Percentiles rank a stretch among this genome's conserved stretches.
Conservation (phyloP, 805 yeast genomes). For the Ogataea paradorogensis region DNA sequence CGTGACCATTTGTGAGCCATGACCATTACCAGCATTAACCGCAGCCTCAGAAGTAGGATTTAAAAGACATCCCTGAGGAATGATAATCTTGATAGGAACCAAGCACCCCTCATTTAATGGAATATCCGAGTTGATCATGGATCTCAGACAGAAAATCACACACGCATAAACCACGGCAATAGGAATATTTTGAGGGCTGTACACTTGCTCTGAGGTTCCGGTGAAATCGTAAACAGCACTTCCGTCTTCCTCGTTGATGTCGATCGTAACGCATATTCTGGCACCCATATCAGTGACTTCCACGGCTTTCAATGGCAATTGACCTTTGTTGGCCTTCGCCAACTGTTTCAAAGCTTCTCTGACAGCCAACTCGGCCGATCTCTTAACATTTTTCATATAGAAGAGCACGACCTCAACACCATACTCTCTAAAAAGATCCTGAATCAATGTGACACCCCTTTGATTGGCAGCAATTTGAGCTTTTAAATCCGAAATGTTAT, state of each 20-base stretch:
- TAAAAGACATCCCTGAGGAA: slow-evolving; percentile 35
- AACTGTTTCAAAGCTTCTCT: slow-evolving; percentile 31
- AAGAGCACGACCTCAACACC: slow-evolving; percentile 40
- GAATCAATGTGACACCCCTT: slow-evolving; percentile 46
- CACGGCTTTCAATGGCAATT: slow-evolving; percentile 38
- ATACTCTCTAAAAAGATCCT: slow-evolving; percentile 43
- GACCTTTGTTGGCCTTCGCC: slow-evolving; percentile 41
- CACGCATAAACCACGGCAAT: slow-evolving; percentile 52
- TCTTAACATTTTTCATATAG: slow-evolving; percentile 46
- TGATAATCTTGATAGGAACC: slow-evolving; percentile 29
- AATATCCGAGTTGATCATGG: slow-evolving; percentile 48
- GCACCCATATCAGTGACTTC: slow-evolving; percentile 60
- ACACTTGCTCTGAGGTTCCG: slow-evolving; percentile 50
- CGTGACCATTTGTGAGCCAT: slow-evolving; percentile 84
- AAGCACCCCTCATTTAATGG: slow-evolving; percentile 56
- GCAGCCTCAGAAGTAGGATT: slow-evolving; percentile 47
- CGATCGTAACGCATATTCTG: slow-evolving; percentile 40
- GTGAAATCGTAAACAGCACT: slow-evolving; percentile 50
- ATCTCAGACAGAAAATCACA: slow-evolving; percentile 50
- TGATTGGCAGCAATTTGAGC: slow-evolving; percentile 53
- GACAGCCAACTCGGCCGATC: slow-evolving; percentile 48
- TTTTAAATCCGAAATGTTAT: slow-evolving; percentile 49
- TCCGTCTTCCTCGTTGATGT: slow-evolving; percentile 40
- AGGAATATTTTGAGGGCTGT: slow-evolving; percentile 55
- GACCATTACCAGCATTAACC: slow-evolving; percentile 49